phyloP scores from a whole-genome alignment of 768 basidiomycete genomes.

The Russula griseocarnosa region DNA sequence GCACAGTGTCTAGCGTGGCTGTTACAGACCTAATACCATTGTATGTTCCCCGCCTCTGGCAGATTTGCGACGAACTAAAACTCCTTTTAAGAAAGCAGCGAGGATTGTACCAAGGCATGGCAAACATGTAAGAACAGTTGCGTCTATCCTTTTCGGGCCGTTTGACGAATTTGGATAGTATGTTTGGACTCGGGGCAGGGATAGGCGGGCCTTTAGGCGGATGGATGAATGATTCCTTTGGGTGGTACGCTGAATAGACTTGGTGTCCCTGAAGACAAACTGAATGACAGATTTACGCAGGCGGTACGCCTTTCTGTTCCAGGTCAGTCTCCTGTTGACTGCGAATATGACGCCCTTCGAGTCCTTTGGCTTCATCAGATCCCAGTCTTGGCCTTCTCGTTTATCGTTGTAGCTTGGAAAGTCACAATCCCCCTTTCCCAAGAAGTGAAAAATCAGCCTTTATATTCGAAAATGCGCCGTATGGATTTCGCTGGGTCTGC shows the following conservation, averaged over 20 bases:
- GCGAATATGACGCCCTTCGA: constrained; percentile 5
- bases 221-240: constrained; percentile 80
- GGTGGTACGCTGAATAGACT: constrained; percentile 55
- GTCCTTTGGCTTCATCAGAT: constrained; percentile 43
- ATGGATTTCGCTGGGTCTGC: constrained; percentile 84
- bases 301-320: constrained; percentile 82
- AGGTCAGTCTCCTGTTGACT: constrained; percentile 46
- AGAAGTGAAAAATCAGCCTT: constrained; percentile 54
- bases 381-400: constrained; percentile 70
- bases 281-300: constrained; percentile 39
- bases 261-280: neutral
- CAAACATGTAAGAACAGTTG: constrained; percentile 64
- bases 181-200: constrained; percentile 81
- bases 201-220: constrained; percentile 78
- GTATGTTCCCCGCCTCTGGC: constrained; percentile 42
- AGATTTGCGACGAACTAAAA: constrained; percentile 16
- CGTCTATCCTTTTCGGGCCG: constrained; percentile 1
- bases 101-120: constrained; percentile 88
- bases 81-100: constrained; percentile 64
- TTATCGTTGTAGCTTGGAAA: constrained; percentile 66
- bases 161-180: constrained; percentile 39
- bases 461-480: constrained; percentile 63
- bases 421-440: constrained; percentile 75
- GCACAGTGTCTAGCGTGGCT: constrained; percentile 72
- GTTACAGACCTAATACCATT: constrained; percentile 87